phyloP scores from a whole-genome alignment of 495 filamentous ascomycete species.

The Parathielavia appendiculata region DNA sequence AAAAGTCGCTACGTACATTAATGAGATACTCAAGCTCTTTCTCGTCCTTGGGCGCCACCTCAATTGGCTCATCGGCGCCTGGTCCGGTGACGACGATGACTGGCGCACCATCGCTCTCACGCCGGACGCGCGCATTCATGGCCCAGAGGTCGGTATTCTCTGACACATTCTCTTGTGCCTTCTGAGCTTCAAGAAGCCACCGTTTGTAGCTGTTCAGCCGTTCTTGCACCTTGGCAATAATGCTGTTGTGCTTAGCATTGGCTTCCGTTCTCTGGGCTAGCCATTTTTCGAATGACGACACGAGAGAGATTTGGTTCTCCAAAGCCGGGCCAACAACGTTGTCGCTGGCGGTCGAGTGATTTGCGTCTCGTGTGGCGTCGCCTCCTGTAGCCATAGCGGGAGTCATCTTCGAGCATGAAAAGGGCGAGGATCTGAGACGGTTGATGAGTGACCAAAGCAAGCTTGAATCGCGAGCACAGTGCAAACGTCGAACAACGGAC shows the following conservation, averaged over 20 bases:
- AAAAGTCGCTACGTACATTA: conserved; percentile 10
- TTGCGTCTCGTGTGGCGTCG: too few species aligned
- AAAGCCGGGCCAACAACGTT: background rate
- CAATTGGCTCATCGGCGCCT: background rate
- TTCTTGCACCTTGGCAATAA: conserved; percentile 1
- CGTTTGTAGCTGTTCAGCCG: conserved; percentile 8
- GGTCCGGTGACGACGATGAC: conserved; percentile 5
- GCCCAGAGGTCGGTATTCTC: conserved; percentile 1
- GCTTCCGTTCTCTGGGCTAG: conserved; percentile 1
- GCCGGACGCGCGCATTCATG: background rate
- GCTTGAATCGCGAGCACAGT: background rate
- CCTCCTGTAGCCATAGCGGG: background rate
- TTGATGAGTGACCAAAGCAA: too few species aligned
- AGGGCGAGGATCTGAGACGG: too few species aligned
- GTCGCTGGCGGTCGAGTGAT: background rate
- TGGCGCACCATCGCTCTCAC: background rate
- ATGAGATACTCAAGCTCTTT: conserved; percentile 4
- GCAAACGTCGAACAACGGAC: background rate
- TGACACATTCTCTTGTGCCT: background rate
- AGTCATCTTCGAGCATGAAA: too few species aligned
- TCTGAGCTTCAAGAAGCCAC: background rate
- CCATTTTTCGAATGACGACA: conserved; percentile 16
- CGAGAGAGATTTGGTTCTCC: conserved; percentile 13
- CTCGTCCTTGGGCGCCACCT: conserved; percentile 13
- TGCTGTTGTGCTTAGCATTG: conserved; percentile 2